Percentiles rank a stretch among this genome's conserved stretches.
Conservation (phyloP, 2,329 filamentous ascomycete species). For the Hypoxylon sp. region DNA sequence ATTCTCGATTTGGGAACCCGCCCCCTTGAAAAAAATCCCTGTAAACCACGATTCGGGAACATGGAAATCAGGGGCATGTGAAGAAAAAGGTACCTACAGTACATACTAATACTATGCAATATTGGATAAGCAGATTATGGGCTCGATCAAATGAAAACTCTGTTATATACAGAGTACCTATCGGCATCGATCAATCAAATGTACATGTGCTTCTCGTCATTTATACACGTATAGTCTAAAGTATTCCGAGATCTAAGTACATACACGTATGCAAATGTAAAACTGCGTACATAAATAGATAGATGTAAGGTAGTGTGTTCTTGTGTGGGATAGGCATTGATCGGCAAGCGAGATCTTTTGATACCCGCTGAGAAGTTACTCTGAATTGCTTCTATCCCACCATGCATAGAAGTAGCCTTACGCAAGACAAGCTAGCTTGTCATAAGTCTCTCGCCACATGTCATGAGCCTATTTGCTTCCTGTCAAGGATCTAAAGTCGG, state of each 20-base stretch:
- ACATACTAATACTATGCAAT: constrained; percentile 2
- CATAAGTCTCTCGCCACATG: constrained; percentile 35
- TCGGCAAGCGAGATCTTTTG: constrained; percentile 22
- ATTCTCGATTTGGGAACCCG: constrained; percentile 31
- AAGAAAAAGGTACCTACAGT: constrained; percentile 9
- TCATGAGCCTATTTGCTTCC: constrained; percentile 40
- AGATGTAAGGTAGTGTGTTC: not conserved
- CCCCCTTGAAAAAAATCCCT: constrained; percentile 24
- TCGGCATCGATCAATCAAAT: too few species aligned
- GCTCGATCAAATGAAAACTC: too few species aligned
- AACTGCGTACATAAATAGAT: not conserved
- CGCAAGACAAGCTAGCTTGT: not conserved
- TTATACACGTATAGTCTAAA: too few species aligned
- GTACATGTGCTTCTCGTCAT: too few species aligned
- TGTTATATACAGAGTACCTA: too few species aligned
- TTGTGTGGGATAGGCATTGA: constrained; percentile 18
- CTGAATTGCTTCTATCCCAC: constrained; percentile 17
- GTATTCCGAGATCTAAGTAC: not conserved
- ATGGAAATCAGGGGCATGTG: constrained; percentile 35
- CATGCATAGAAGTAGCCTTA: constrained; percentile 6
- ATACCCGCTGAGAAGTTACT: not conserved
- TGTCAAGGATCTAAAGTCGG: constrained; percentile 1
- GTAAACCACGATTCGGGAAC: constrained; percentile 35
- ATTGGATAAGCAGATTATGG: not conserved
- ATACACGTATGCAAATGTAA: constrained; percentile 6